These are phyloP conservation scores for Boletus rubroflammeus DNA, from an alignment of 768 basidiomycete genomes.

Conservation along the genomic window DNA sequence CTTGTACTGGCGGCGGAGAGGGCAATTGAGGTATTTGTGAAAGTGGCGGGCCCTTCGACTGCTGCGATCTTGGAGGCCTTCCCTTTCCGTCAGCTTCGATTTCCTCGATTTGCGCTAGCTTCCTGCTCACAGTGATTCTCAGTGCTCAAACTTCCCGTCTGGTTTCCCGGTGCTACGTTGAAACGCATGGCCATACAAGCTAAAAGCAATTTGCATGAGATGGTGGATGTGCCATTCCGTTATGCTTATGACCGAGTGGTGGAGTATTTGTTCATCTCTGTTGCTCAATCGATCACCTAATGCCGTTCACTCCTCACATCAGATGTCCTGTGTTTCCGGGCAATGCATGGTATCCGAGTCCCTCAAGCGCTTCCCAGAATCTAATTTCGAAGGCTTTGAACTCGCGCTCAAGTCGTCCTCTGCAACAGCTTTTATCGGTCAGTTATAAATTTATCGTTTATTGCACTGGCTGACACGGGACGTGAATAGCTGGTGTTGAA, in stretches of 20 bases:
- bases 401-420: constrained; percentile 29
- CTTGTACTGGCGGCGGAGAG: constrained; percentile 29
- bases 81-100: constrained; percentile 29
- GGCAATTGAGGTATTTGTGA: constrained; percentile 25
- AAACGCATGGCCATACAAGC: constrained; percentile 30
- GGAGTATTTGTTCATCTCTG: not conserved
- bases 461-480: constrained; percentile 2
- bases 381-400: constrained; percentile 23
- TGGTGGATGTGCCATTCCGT: constrained; percentile 29
- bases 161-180: constrained; percentile 36
- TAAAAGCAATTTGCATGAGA: constrained; percentile 25
- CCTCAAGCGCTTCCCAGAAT: constrained; percentile 16
- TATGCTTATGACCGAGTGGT: constrained; percentile 30
- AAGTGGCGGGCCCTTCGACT: constrained; percentile 25
- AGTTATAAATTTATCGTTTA: not conserved
- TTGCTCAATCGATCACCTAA: not conserved
- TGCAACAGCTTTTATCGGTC: constrained; percentile 33
- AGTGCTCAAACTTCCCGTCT: constrained; percentile 31
- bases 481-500: constrained; percentile 27
- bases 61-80: constrained; percentile 30
- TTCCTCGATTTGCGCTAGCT: not conserved
- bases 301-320: not conserved
- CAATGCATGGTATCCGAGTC: constrained; percentile 32
- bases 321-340: constrained; percentile 22
- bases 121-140: constrained; percentile 13